Evolutionary conservation across 257 asterid genomes (phyloP).

Genomic region (Solanum virginianum): DNA sequence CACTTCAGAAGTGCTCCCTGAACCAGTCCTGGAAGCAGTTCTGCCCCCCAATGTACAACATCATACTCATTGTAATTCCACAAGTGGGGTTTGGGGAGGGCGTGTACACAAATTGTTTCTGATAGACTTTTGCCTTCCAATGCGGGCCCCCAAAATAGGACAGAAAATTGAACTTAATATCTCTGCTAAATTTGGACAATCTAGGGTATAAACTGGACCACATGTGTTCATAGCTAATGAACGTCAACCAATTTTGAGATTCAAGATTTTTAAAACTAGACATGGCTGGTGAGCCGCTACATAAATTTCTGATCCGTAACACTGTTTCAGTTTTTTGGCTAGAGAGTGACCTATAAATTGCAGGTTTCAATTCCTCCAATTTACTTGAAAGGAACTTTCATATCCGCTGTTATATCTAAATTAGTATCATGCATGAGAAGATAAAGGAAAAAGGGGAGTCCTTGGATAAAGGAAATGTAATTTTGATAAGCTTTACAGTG

Average conservation of each 20-base stretch:
- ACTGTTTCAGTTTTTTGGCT: not conserved
- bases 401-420: not conserved
- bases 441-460: not conserved
- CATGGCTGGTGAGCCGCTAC: not conserved
- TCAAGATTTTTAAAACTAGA: not conserved
- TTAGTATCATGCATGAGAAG: not conserved
- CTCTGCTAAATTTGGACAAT: not conserved
- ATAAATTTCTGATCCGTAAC: not conserved
- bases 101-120: not conserved
- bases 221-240: not conserved
- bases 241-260: not conserved
- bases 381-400: not conserved
- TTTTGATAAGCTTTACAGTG: not conserved
- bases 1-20: not conserved
- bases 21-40: not conserved
- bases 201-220: not conserved
- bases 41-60: not conserved
- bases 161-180: not conserved
- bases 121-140: not conserved
- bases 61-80: not conserved
- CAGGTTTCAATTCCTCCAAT: not conserved
- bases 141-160: not conserved
- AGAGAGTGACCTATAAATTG: not conserved
- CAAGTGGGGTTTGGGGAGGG: not conserved
- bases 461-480: not conserved